A percentile compares a stretch with the other conserved stretches of the same genome.
Evolutionary conservation across 2,329 filamentous ascomycete species (phyloP).

Genomic region (Fusarium burgessii): DNA sequence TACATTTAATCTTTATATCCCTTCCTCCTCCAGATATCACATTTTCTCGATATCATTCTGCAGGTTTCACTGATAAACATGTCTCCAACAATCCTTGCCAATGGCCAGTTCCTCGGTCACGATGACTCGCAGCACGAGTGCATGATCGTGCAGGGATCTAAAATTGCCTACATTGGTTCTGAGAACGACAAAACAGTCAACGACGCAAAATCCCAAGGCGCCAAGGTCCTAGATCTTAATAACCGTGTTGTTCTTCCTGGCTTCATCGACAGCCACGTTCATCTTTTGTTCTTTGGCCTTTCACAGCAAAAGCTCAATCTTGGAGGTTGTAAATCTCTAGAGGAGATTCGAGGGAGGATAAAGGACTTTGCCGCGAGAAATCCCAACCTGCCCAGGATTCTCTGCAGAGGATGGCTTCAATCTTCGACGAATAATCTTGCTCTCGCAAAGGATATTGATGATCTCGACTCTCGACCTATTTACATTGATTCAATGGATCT

Average conservation of each 20-base stretch:
- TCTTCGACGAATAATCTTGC: constrained; percentile 52
- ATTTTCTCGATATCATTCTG: neutral
- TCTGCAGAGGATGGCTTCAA: constrained; percentile 64
- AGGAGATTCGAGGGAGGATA: constrained; percentile 59
- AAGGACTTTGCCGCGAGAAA: constrained; percentile 55
- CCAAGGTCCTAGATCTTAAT: constrained; percentile 44
- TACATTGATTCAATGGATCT: constrained; percentile 64
- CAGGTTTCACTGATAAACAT: neutral
- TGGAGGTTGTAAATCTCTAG: constrained; percentile 55
- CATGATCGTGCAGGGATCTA: constrained; percentile 12
- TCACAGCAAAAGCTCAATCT: constrained; percentile 61
- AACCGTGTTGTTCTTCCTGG: constrained; percentile 58
- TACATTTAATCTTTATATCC: neutral
- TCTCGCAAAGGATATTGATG: constrained; percentile 56
- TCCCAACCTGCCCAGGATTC: constrained; percentile 57
- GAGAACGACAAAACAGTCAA: neutral
- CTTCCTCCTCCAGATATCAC: too few species aligned
- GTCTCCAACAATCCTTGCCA: neutral
- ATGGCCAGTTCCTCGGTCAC: neutral
- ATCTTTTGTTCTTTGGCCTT: constrained; percentile 62
- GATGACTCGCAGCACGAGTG: neutral
- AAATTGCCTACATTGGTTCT: constrained; percentile 20
- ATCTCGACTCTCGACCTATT: constrained; percentile 62
- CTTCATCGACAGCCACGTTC: constrained; percentile 66
- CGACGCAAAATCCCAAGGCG: constrained; percentile 9